phyloP scores from a whole-genome alignment of 345 rosid species.

The Eutrema yunnanense region DNA sequence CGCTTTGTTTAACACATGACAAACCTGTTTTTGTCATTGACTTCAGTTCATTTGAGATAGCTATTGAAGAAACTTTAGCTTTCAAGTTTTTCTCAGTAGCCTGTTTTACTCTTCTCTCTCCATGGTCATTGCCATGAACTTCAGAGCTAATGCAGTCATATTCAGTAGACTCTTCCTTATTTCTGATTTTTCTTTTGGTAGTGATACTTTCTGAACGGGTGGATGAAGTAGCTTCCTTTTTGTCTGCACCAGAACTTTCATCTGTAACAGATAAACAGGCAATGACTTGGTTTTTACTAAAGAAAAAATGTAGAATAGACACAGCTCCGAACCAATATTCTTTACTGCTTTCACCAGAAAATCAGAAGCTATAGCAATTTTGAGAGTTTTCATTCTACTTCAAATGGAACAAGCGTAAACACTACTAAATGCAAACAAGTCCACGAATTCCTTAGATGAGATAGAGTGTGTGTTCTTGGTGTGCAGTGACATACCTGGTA shows the following conservation, averaged over 20 bases:
- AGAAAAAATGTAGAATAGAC: neutral
- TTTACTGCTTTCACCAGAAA: neutral
- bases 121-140: conserved; percentile 27
- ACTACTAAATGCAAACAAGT: neutral
- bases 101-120: conserved; percentile 39
- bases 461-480: neutral
- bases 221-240: conserved; percentile 24
- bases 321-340: neutral
- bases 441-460: neutral
- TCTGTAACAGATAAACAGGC: conserved; percentile 29
- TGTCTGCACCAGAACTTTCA: conserved; percentile 33
- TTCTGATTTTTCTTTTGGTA: conserved; percentile 26
- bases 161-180: conserved; percentile 24
- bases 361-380: neutral
- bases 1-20: conserved; percentile 27
- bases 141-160: conserved; percentile 29
- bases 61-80: conserved; percentile 7
- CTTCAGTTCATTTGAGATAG: conserved; percentile 28
- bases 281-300: neutral
- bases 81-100: conserved; percentile 9
- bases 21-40: conserved; percentile 31
- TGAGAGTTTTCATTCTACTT: neutral
- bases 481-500: conserved; percentile 39
- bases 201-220: conserved; percentile 25
- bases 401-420: neutral